Conservation (phyloP, 129 eudicot species). For the Helichrysum umbraculigerum region DNA sequence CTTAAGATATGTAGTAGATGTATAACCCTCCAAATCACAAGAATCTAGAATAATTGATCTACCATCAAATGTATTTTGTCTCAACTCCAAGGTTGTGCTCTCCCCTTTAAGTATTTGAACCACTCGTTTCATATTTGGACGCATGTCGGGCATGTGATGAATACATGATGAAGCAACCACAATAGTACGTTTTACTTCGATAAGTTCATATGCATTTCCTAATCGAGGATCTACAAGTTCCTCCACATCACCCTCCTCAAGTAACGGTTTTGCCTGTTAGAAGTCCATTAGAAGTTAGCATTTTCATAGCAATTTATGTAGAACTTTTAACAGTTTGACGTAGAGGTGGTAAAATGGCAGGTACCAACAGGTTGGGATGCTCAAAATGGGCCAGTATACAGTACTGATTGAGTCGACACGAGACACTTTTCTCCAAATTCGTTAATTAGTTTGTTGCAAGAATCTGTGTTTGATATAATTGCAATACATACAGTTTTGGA, state of each 20-base stretch:
- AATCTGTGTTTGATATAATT: no score
- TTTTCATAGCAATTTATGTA: background rate
- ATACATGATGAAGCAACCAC: constrained; percentile 60
- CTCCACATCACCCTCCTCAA: constrained; percentile 46
- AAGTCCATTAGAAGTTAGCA: background rate
- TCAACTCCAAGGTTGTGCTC: constrained; percentile 36
- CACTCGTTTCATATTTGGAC: constrained; percentile 70
- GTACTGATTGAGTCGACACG: no score
- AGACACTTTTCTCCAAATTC: no score
- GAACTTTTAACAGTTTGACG: background rate
- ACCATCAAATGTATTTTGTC: constrained; percentile 52
- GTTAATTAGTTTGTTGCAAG: no score
- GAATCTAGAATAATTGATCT: constrained; percentile 48
- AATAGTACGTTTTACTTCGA: constrained; percentile 54
- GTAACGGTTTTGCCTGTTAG: constrained; percentile 66
- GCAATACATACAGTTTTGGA: no score
- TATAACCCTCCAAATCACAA: constrained; percentile 64
- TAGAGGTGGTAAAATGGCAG: background rate
- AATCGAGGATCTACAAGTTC: constrained; percentile 65
- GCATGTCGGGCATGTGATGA: constrained; percentile 56
- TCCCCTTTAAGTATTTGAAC: constrained; percentile 59
- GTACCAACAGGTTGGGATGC: no score
- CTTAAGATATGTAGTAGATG: constrained; percentile 51
- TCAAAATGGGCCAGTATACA: no score
- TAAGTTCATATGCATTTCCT: constrained; percentile 43